Base-by-base conservation (phyloP, 2,329 filamentous ascomycete species). In the Penicillium corylophilum region DNA sequence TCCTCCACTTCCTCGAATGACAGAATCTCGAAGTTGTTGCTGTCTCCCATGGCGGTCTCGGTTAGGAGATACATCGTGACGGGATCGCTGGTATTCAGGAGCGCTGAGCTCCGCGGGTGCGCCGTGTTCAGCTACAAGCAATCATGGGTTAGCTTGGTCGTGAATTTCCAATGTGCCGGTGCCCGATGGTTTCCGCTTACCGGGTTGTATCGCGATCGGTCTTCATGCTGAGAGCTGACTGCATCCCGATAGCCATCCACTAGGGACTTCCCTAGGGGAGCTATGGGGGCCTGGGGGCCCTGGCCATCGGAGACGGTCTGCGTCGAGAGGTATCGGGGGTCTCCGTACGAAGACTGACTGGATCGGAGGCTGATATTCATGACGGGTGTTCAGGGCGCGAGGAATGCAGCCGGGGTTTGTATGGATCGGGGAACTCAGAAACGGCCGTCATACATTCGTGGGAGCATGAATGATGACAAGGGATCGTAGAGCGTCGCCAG, bases 11-110 rank as follows among this genome's bases (percentile, higher is more conserved):
- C 92, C 68, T 96, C 91, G 61, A 93, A 89, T 0, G 92, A 90
- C 55, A 99, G 71, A 22, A 99, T 86, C 66, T 93, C 86, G 70
- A 86, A 99, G 62, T 85, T 78, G 66, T 86, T 87, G 75, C 91
- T 95, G 73, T 99, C 94, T 53, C 86, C 83, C 54, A 99, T 83
- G 18, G 94, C 94, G 18, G 90, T 97, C 76, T 97, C 93, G 55
- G 94, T 92, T 52, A 99, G 82, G 42, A 99, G 77, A 70, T 97
- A 95, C 69, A 96, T 86, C 63, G 91, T 88, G 40, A 99, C 80
- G 0, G 80, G 80, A 63, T 86, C 83, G 58, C 74, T 78, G 50
- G 71, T 64, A 48, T 77, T 74, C 23, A 74, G 62, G 22, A 73
- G 62, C 28, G 67, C 65, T 5, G 73, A 72, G 56, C 67, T 72